Base-by-base conservation (phyloP, 441 rosid genomes). In the Pelargonium fulgidum region DNA sequence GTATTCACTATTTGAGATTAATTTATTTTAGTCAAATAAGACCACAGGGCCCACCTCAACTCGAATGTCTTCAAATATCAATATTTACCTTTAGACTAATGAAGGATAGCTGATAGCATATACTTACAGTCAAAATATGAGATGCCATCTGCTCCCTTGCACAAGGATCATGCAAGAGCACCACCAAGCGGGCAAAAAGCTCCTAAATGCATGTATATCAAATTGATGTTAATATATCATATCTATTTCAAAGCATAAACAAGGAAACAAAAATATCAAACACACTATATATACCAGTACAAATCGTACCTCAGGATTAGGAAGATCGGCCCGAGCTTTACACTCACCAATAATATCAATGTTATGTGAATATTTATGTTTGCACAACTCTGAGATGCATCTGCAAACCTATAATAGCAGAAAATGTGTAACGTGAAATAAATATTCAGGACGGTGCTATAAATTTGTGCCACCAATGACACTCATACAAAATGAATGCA, bases 131-230 rank as follows among this genome's bases (percentile, higher is more conserved):
- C 87, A 95, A 84, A 84, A 90, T 90, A 65, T 95, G 97, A 83
- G 95, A 83, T 44, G 97, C 92, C 77, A 83, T 81, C 81, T 90
- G 96, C 80, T 88, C 93, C 84, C 91, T 85, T 48, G 90, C 94
- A 66, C 90, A 82, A 73, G 99, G 97, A 76, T 94, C 86, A 77
- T 92, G 98, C 86, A 94, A 82, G 73, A 94, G 96, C 83, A 94
- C 98, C 81, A 94, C 80, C 74, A 94, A 83, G 71, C 98, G 97
- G 66, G 93, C 94, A 81, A 94, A 90, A 77, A 92, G 84, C 74
- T 87, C 99, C 97, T 92, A 80, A 78, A 76, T 64, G 74, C 72
- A 73, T 73, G 62, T 20, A 73, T 66, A 63, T 24, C 72, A 73
- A 39, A 70, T 50, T 5, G 66, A 72, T 62, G 70, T 67, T 74